phyloP scores from a whole-genome alignment of 805 yeast genomes.

The Barnettozyma siamensis region DNA sequence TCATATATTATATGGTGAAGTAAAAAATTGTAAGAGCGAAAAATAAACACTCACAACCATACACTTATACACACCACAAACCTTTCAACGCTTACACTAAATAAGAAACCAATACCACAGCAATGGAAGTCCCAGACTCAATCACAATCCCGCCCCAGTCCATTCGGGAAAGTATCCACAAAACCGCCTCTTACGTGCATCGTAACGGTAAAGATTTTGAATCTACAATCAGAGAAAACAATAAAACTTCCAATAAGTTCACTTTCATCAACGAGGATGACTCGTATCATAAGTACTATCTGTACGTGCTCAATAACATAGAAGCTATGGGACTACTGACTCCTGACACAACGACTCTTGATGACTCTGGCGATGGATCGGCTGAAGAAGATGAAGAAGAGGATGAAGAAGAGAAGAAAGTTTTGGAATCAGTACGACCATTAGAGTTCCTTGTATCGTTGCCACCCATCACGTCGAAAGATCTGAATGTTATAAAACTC shows the following conservation, averaged over 20 bases:
- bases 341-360: background rate
- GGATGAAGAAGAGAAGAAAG: constrained; percentile 1
- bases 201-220: constrained; percentile 69
- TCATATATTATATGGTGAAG: too few relatives aligned
- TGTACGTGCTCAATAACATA: constrained; percentile 34
- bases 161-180: constrained; percentile 49
- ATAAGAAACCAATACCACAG: background rate
- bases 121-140: constrained; percentile 32
- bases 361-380: background rate
- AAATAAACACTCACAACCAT: too few relatives aligned
- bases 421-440: constrained; percentile 2
- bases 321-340: background rate
- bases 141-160: constrained; percentile 51
- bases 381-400: constrained; percentile 20
- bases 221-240: constrained; percentile 42
- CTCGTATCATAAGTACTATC: constrained; percentile 54
- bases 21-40: too few relatives aligned
- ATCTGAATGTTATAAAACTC: constrained; percentile 61
- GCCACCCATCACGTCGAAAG: constrained; percentile 48
- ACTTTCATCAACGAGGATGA: constrained; percentile 53
- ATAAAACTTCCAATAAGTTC: constrained; percentile 48
- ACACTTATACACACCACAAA: too few relatives aligned
- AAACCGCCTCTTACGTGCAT: constrained; percentile 64
- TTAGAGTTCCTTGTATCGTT: constrained; percentile 13
- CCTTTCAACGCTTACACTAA: too few relatives aligned